These are phyloP conservation scores for Globisporangium solare DNA, from an alignment of 352 stramenopile genomes.

Conservation along the genomic window DNA sequence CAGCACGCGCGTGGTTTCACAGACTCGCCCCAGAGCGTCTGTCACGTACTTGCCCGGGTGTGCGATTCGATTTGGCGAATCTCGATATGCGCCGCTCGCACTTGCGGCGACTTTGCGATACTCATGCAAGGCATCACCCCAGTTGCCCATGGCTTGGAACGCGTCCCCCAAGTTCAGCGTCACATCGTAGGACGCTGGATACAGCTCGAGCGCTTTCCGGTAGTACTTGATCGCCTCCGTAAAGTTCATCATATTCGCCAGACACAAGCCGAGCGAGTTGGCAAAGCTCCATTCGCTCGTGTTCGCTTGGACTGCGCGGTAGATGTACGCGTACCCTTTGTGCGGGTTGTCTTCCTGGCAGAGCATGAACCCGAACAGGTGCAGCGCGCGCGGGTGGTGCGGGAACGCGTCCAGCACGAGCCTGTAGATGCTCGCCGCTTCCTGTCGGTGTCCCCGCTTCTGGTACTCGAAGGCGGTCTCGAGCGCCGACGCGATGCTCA, in stretches of 20 bases:
- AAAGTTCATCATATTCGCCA: constrained; percentile 29
- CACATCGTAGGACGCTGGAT: constrained; percentile 35
- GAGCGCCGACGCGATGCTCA: constrained; percentile 47
- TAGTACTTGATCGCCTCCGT: constrained; percentile 51
- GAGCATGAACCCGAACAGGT: constrained; percentile 42
- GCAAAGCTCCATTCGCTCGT: constrained; percentile 43
- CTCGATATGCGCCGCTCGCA: neutral
- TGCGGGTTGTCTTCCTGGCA: constrained; percentile 34
- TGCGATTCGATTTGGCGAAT: constrained; percentile 10
- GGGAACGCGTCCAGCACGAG: constrained; percentile 53
- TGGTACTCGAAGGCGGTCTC: constrained; percentile 36
- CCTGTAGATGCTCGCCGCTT: constrained; percentile 40
- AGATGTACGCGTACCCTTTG: constrained; percentile 30
- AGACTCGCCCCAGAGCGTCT: constrained; percentile 36
- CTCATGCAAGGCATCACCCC: constrained; percentile 48
- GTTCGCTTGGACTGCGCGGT: constrained; percentile 38
- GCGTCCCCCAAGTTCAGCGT: constrained; percentile 49
- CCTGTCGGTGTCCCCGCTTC: constrained; percentile 19
- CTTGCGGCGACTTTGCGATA: constrained; percentile 42
- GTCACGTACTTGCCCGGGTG: constrained; percentile 26
- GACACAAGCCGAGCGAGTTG: constrained; percentile 49
- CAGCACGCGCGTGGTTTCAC: constrained; percentile 44
- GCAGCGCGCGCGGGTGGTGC: constrained; percentile 33
- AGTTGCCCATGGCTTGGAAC: constrained; percentile 40
- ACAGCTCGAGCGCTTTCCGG: constrained; percentile 40